Base-by-base conservation (phyloP, 2,329 filamentous ascomycete species). In the Didymella pinodella region DNA sequence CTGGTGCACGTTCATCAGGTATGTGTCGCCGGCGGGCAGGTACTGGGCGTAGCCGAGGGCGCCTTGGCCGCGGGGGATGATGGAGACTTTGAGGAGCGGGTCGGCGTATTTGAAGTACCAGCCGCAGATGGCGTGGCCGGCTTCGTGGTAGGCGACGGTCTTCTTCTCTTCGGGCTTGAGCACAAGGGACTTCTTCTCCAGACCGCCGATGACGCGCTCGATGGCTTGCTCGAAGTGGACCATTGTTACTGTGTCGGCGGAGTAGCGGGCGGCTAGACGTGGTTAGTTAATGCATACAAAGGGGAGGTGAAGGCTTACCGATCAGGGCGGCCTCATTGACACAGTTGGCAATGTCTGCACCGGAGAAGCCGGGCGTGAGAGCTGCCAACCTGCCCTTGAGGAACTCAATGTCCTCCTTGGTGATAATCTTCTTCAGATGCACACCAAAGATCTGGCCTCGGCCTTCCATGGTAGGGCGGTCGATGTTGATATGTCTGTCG, bases 91-190 rank as follows among this genome's bases (percentile, higher is more conserved):
- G 59, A 99, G 89, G 4, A 99, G 87, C 18, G 95, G 95, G 73
- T 99, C 95, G n/a, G 95, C 95, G 77, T 91, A 93, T 79, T 92
- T 88, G 81, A 99, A 91, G 83, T 90, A 99, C 95, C 95, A 99
- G 58, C 95, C 95, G 77, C 95, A 99, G 76, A 99, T 96, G 65
- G 95, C 95, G 78, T 99, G 95, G 58, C 95, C 95, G 32, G 95
- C 95, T 82, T 99, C 95, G 80, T 99, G 95, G 79, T 99, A 99
- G 5, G 95, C 95, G 43, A 98, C 95, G 14, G 92, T 96, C 75
- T 87, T 90, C 86, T 98, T 98, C 83, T 99, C 95, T 70, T 93
- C 87, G 0, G 95, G 94, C 66, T 90, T 92, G 54, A 99, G 88
- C 34, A 99, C 94, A 41, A 98, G 83, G 0, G 93, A 97, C 80